Conservation (phyloP, 305 asterid genomes). For the Solanum aculeatissimum region DNA sequence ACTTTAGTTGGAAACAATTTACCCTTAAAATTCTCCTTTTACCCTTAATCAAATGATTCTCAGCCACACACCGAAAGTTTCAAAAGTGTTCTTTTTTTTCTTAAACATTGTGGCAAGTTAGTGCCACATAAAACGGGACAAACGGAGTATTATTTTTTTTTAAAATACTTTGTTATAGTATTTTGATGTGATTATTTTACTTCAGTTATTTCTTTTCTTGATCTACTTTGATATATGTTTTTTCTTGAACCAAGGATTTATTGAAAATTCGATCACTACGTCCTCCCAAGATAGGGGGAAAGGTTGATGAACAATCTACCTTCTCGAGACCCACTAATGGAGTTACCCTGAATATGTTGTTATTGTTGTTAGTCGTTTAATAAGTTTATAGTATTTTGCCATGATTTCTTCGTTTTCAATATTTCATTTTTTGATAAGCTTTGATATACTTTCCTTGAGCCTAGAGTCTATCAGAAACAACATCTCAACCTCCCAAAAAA, state of each 20-base stretch:
- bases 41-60: no score
- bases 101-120: no score
- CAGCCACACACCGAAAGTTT: no score
- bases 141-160: no score
- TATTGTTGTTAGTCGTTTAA: neutral
- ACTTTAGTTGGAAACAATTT: no score
- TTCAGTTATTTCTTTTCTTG: neutral
- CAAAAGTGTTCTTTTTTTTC: no score
- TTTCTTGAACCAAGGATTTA: neutral
- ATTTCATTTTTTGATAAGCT: neutral
- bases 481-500: neutral
- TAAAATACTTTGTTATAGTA: neutral
- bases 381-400: neutral
- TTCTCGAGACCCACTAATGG: no score
- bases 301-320: neutral
- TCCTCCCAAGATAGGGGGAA: neutral
- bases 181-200: neutral
- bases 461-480: accelerated
- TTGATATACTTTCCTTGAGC: neutral
- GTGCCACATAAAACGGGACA: no score
- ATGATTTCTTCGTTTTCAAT: neutral
- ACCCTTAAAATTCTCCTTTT: no score
- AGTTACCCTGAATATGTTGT: neutral
- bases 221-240: neutral
- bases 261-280: neutral